Conservation (phyloP, 2,329 filamentous ascomycete species). For the Sporothrix schenckii region DNA sequence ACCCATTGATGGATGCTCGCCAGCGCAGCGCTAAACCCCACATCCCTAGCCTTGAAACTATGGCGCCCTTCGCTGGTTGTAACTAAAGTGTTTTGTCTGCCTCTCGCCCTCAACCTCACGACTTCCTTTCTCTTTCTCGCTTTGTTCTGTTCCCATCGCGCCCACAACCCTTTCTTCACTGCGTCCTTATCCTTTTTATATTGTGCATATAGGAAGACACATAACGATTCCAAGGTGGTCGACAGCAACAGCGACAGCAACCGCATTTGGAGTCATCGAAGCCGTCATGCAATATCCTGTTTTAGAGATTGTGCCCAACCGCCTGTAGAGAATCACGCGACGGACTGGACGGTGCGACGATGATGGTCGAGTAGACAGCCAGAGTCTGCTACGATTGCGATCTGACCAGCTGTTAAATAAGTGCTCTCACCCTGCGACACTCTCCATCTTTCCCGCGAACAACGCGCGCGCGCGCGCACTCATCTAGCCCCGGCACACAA, state of each 20-base stretch:
- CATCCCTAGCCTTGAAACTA: conserved; percentile 22
- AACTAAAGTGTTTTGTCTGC: neutral
- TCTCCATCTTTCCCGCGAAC: neutral
- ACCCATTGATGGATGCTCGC: conserved; percentile 5
- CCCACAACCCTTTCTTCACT: neutral
- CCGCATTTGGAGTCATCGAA: neutral
- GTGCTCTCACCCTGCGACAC: neutral
- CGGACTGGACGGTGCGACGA: neutral
- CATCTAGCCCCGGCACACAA: neutral
- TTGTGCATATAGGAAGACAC: neutral
- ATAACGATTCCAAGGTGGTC: too few species aligned
- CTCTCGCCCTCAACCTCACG: neutral
- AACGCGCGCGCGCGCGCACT: conserved; percentile 2
- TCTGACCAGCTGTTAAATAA: neutral
- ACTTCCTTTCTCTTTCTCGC: neutral
- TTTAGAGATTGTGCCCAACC: neutral
- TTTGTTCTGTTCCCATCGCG: neutral
- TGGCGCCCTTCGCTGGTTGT: neutral
- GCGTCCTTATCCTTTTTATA: neutral
- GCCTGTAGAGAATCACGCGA: neutral
- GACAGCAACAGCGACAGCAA: neutral
- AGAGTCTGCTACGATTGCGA: neutral
- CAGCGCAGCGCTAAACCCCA: conserved; percentile 26
- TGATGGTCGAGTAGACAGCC: neutral
- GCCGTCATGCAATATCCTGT: neutral